Base-by-base conservation (phyloP, 495 filamentous ascomycete species). In the Penicillium malachiteum region DNA sequence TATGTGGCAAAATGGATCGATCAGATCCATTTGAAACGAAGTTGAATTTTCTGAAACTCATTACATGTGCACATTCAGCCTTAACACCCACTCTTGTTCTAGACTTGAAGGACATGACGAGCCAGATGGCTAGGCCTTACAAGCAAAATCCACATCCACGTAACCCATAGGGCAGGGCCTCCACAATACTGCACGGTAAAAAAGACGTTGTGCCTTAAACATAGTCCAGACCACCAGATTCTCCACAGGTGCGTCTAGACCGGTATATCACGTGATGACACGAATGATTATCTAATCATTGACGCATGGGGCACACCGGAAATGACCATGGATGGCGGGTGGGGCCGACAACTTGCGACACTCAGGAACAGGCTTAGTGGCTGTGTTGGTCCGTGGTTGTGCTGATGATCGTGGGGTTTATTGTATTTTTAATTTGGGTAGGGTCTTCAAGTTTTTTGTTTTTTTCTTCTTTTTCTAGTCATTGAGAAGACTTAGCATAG, bases 331-430 rank as follows among this genome's bases (percentile, higher is more conserved):
- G 10, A n/a, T 41, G n/a, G 48, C 5, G 30, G 26, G 50, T 52
- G 50, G 50, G 50, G 48, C 48, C 48, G 48, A 43, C 26, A 52
- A 31, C 26, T 44, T 18, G 39, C 35, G 12, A 34, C 14, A 3
- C 53, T 68, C 71, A 75, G 72, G 72, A 75, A 75, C 72, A 73
- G 72, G 71, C 33, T 48, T 73, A 75, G 71, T 58, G 71, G 50
- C 35, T 5, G 9, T 16, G 11, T 12, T 26, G 13, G 32, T 37
- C 54, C 52, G 26, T 62, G 63, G 59, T 59, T 62, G 58, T 7
- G 44, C 18, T 54, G 56, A 59, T 58, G 52, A 62, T 50, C 43
- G 45, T 47, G 38, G 38, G 7, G 40, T 51, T 17, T 41, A 3
- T 13, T 41, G 47, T 49, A 49, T 18, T 38, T 49, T 37, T 37